A percentile compares a stretch with the other conserved stretches of the same genome.
phyloP scores from a whole-genome alignment of 1,284 basidiomycete genomes.

The Naganishia sp. region DNA sequence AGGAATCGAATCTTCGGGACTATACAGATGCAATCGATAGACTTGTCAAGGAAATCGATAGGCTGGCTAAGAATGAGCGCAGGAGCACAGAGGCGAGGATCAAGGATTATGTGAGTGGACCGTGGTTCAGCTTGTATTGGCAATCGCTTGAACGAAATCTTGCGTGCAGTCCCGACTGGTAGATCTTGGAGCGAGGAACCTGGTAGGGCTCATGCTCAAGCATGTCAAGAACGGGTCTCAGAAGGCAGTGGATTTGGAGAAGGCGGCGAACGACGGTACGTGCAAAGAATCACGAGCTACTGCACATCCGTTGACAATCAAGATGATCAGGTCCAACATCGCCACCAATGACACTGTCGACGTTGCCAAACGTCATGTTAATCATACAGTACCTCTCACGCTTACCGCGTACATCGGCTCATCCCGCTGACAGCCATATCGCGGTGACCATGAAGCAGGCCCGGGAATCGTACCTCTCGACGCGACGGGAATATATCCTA shows the following conservation, averaged over 20 bases:
- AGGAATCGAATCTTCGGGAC: constrained; percentile 39
- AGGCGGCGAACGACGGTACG: constrained; percentile 41
- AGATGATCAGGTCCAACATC: constrained; percentile 35
- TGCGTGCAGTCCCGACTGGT: constrained; percentile 42
- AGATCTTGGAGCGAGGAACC: constrained; percentile 44
- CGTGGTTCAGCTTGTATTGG: background rate
- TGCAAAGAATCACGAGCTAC: background rate
- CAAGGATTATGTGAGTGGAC: constrained; percentile 44
- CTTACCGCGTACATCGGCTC: constrained; percentile 23
- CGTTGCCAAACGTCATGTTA: constrained; percentile 11
- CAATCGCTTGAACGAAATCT: background rate
- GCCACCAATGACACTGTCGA: constrained; percentile 36
- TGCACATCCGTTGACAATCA: too few relatives aligned
- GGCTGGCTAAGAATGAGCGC: constrained; percentile 47
- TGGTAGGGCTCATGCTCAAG: constrained; percentile 44
- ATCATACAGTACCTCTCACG: constrained; percentile 23
- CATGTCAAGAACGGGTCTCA: constrained; percentile 42
- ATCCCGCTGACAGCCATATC: constrained; percentile 18
- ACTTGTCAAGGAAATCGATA: constrained; percentile 49
- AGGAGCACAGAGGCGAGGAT: constrained; percentile 47
- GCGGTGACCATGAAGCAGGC: constrained; percentile 11
- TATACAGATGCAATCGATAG: constrained; percentile 48
- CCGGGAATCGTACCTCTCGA: constrained; percentile 22
- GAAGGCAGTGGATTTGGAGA: constrained; percentile 38
- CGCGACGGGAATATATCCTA: constrained; percentile 29